Conservation (phyloP, 2,329 filamentous ascomycete species). For the Curvularia lunata region DNA sequence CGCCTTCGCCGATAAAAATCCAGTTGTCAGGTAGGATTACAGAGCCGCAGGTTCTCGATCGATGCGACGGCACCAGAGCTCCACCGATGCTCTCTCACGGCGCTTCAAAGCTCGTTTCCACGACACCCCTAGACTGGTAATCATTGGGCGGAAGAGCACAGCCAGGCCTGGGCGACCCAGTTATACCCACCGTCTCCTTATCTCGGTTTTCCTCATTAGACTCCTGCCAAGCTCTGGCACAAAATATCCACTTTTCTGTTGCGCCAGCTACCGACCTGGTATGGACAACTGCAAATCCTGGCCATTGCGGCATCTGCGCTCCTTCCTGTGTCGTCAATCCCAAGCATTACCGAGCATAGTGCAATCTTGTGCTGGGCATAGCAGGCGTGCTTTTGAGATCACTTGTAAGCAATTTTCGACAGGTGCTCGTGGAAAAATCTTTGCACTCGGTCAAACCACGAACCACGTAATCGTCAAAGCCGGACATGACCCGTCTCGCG, state of each 20-base stretch:
- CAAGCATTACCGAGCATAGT: slow-evolving; percentile 15
- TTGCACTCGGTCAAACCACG: slow-evolving; percentile 20
- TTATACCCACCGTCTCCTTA: slow-evolving; percentile 46
- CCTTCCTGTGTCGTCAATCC: slow-evolving; percentile 32
- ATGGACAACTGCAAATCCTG: slow-evolving; percentile 34
- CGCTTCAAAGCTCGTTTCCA: slow-evolving; percentile 22
- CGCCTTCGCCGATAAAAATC: slow-evolving; percentile 9
- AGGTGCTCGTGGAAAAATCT: slow-evolving; percentile 14
- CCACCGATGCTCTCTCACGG: slow-evolving; percentile 21
- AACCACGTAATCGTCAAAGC: slow-evolving; percentile 13
- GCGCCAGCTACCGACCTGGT: slow-evolving; percentile 28
- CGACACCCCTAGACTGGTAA: slow-evolving; percentile 27
- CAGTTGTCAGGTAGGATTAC: background rate
- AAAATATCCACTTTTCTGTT: slow-evolving; percentile 41
- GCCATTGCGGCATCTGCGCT: slow-evolving; percentile 23
- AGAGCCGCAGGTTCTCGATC: slow-evolving; percentile 22
- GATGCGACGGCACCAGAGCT: slow-evolving; percentile 12
- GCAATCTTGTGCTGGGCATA: slow-evolving; percentile 7
- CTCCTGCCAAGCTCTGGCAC: slow-evolving; percentile 30
- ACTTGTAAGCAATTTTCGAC: slow-evolving; percentile 12
- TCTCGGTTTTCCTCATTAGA: slow-evolving; percentile 41
- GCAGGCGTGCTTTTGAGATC: slow-evolving; percentile 3
- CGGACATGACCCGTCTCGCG: slow-evolving; percentile 20
- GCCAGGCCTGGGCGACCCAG: slow-evolving; percentile 38
- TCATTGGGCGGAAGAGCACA: slow-evolving; percentile 39